These are phyloP conservation scores for Fusarium nematophilum DNA, from an alignment of 2,329 filamentous ascomycete genomes.

Conservation along the genomic window DNA sequence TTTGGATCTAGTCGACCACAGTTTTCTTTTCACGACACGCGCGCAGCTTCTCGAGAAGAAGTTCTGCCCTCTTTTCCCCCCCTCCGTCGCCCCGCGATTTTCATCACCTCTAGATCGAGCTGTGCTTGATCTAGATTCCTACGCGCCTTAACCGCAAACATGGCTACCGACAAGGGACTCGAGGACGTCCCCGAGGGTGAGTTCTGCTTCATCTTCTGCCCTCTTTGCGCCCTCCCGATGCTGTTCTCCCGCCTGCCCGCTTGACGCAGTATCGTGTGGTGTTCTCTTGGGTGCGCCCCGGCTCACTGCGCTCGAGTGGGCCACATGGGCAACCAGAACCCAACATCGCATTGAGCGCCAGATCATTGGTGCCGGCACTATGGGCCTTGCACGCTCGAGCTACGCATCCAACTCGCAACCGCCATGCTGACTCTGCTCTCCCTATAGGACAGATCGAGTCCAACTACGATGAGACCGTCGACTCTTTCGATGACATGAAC, in stretches of 20 bases:
- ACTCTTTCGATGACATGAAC: slow-evolving; percentile 99
- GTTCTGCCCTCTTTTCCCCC: slow-evolving; percentile 52
- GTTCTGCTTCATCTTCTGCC: slow-evolving; percentile 52
- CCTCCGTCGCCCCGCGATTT: slow-evolving; percentile 52
- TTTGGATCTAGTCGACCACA: slow-evolving; percentile 59
- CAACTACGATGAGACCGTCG: slow-evolving; percentile 99
- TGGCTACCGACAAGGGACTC: slow-evolving; percentile 98
- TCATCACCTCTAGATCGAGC: slow-evolving; percentile 74
- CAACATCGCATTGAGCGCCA: slow-evolving; percentile 23
- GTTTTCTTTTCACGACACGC: slow-evolving; percentile 43
- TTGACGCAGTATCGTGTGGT: slow-evolving; percentile 20
- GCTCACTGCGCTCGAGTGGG: slow-evolving; percentile 28
- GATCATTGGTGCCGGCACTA: neutral
- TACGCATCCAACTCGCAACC: slow-evolving; percentile 4
- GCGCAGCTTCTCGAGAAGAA: slow-evolving; percentile 51
- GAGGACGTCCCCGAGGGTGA: slow-evolving; percentile 96
- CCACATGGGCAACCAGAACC: slow-evolving; percentile 21
- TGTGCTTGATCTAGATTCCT: slow-evolving; percentile 78
- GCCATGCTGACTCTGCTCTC: slow-evolving; percentile 36
- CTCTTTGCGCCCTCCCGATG: slow-evolving; percentile 14
- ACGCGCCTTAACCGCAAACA: slow-evolving; percentile 79
- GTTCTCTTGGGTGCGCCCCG: slow-evolving; percentile 21
- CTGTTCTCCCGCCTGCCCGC: slow-evolving; percentile 24
- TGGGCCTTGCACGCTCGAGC: neutral
- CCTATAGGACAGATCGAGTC: slow-evolving; percentile 95